A percentile compares a stretch with the other conserved stretches of the same genome.
Conservation (phyloP, 2,329 filamentous ascomycete genomes). For the Monosporascus sp. region DNA sequence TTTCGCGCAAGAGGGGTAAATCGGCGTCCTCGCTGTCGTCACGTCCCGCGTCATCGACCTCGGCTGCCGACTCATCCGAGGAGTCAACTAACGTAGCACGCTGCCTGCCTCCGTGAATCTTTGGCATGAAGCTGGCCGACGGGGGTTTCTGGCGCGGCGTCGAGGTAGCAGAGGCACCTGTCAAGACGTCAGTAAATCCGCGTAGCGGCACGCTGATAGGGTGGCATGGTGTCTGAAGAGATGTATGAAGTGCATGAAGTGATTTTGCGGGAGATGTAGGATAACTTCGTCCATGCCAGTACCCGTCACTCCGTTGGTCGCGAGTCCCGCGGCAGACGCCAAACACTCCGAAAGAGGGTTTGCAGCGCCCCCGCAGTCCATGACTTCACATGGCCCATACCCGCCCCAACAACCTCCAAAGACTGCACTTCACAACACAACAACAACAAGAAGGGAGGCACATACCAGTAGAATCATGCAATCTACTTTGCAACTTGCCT, state of each 20-base stretch:
- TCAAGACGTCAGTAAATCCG: neutral
- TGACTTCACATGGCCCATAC: too few species aligned
- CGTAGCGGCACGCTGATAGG: neutral
- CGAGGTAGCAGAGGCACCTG: neutral
- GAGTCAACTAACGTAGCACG: slow-evolving; percentile 9
- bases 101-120: slow-evolving; percentile 5
- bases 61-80: slow-evolving; percentile 20
- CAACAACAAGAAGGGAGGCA: neutral
- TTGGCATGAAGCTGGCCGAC: slow-evolving; percentile 23
- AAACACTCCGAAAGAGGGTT: neutral
- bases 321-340: too few species aligned
- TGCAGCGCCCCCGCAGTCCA: neutral
- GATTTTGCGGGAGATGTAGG: too few species aligned
- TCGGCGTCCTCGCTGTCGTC: slow-evolving; percentile 17
- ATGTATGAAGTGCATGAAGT: too few species aligned
- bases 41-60: slow-evolving; percentile 12
- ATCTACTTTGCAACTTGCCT: slow-evolving; percentile 9
- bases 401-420: neutral
- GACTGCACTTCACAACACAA: neutral
- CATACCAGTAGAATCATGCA: slow-evolving; percentile 12
- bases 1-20: slow-evolving; percentile 10
- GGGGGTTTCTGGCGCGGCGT: slow-evolving; percentile 3
- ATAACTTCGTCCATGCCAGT: too few species aligned
- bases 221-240: too few species aligned
- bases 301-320: too few species aligned